phyloP scores from a whole-genome alignment of 139 green algal genomes.

The Tetraselmis striata region DNA sequence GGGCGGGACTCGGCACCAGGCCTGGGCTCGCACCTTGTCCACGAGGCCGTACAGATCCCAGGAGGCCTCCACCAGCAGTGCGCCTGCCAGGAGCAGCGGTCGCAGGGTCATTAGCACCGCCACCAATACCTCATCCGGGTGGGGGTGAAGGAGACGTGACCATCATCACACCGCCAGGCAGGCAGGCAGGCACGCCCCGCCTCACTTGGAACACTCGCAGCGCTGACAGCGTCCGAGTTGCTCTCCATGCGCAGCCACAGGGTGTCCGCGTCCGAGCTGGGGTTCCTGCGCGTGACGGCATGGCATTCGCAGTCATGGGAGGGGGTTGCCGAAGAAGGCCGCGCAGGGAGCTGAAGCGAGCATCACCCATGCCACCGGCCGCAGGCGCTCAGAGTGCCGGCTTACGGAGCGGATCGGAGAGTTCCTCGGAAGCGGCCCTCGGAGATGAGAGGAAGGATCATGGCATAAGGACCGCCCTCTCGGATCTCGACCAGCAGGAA shows the following conservation, averaged over 20 bases:
- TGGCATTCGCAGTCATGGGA: too few relatives aligned
- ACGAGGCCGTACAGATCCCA: not conserved
- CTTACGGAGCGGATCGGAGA: conserved; percentile 36
- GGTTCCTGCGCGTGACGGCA: too few relatives aligned
- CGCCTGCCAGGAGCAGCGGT: not conserved
- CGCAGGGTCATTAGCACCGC: too few relatives aligned
- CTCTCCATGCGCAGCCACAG: not conserved
- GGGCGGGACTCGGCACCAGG: too few relatives aligned
- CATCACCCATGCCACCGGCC: too few relatives aligned
- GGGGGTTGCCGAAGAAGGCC: too few relatives aligned
- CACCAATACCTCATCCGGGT: too few relatives aligned
- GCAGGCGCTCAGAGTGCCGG: not conserved
- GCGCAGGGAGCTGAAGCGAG: too few relatives aligned
- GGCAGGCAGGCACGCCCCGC: too few relatives aligned
- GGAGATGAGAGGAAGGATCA: conserved; percentile 78
- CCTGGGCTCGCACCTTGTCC: not conserved
- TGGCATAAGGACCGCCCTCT: conserved; percentile 51
- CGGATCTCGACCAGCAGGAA: conserved; percentile 79
- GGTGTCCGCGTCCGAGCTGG: not conserved
- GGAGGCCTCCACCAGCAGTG: not conserved
- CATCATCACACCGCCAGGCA: too few relatives aligned
- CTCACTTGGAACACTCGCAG: not conserved
- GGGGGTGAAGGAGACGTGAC: too few relatives aligned
- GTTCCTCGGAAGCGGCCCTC: conserved; percentile 58
- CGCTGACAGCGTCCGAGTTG: not conserved